A percentile compares a stretch with the other conserved stretches of the same genome.
These are phyloP conservation scores for Phytopythium helicoides DNA, from an alignment of 352 stramenopile species.

Conservation along the genomic window DNA sequence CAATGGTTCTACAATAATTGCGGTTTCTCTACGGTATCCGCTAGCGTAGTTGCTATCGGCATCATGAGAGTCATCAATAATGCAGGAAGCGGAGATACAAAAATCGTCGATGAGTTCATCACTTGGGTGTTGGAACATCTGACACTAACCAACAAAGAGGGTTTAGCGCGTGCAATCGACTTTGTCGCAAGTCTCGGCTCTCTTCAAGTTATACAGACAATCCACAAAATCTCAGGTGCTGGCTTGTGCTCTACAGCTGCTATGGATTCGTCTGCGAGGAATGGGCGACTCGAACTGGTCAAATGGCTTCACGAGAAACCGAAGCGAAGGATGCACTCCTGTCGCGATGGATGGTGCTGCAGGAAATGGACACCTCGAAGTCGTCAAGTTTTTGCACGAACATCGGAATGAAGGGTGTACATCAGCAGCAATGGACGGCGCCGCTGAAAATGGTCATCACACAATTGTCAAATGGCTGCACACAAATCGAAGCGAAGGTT, in stretches of 20 bases:
- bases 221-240: constrained; percentile 29
- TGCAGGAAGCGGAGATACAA: too few species aligned
- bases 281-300: neutral
- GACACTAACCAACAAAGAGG: too few species aligned
- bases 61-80: too few species aligned
- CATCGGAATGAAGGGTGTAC: neutral
- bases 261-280: neutral
- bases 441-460: neutral
- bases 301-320: neutral
- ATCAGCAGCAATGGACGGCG: neutral
- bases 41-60: too few species aligned
- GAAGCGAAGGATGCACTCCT: neutral
- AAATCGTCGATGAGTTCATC: too few species aligned
- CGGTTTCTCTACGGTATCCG: too few species aligned
- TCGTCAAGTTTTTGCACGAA: neutral
- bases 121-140: too few species aligned
- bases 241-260: constrained; percentile 15
- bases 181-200: constrained; percentile 1
- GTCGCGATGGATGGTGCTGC: neutral
- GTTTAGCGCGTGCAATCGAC: neutral
- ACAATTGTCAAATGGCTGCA: neutral
- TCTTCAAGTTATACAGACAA: constrained; percentile 41
- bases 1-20: too few species aligned
- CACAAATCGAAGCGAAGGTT: neutral
- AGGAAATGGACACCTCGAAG: neutral